phyloP scores from a whole-genome alignment of 345 rosid genomes.

The Aquilaria malaccensis region DNA sequence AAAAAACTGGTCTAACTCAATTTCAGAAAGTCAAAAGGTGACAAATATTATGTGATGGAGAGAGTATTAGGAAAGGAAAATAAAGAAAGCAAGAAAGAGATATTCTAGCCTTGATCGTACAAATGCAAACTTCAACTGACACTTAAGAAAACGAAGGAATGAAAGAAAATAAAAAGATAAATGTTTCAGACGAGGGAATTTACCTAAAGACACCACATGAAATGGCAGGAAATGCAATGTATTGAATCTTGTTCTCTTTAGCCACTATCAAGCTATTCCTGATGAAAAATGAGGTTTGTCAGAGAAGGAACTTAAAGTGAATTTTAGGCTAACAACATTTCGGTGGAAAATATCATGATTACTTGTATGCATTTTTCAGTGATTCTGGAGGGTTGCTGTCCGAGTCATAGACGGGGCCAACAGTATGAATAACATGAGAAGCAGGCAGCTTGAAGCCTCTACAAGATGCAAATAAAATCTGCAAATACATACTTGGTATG shows the following conservation, averaged over 20 bases:
- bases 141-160: not conserved
- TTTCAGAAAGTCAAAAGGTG: constrained; percentile 5
- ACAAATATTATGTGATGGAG: too few relatives aligned
- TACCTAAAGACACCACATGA: constrained; percentile 77
- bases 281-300: constrained; percentile 18
- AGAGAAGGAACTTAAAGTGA: constrained; percentile 1
- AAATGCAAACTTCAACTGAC: too few relatives aligned
- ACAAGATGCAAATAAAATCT: constrained; percentile 15
- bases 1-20: too few relatives aligned
- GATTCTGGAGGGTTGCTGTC: constrained; percentile 45
- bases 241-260: constrained; percentile 58
- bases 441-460: constrained; percentile 79
- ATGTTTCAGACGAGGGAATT: constrained; percentile 1
- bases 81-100: not conserved
- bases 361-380: constrained; percentile 62
- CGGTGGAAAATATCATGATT: not conserved
- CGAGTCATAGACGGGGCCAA: constrained; percentile 64
- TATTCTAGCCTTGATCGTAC: too few relatives aligned
- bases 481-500: not conserved
- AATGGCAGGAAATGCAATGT: constrained; percentile 81
- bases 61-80: not conserved
- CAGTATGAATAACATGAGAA: constrained; percentile 72
- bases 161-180: not conserved
- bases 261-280: constrained; percentile 68
- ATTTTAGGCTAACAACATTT: not conserved